Evolutionary conservation across 306 rosid genomes (phyloP), one percentile per base, ranked within the genome.

Genomic region (Herpetospermum pedunculosum): DNA sequence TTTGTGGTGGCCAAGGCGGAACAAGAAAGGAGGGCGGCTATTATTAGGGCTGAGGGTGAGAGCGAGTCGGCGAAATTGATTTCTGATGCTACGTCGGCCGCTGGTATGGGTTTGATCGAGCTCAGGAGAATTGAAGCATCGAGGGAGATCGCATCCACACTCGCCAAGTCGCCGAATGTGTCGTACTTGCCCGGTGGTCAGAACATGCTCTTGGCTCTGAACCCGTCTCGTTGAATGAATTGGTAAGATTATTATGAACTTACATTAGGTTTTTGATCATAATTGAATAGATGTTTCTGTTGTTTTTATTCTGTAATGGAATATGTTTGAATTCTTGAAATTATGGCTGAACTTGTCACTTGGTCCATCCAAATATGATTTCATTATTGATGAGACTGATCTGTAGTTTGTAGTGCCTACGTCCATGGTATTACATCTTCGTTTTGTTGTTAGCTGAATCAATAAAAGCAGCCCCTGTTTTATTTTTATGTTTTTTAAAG

Each of bases 41-140:
- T 94, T 52, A 91, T 89, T n/a, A 76, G 96, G 44, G 97, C 97
- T 0, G 96, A 94, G 76, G 97, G 98, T 5, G 97, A 94, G 84
- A 89, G 96, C 43, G 98, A 91, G 47, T 83, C 97, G 3, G 98
- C 97, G 0, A 91, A 91, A 86, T 83, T 91, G 37, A 93, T 93
- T 50, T 93, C 97, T 0, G 97, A 94, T 32, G 97, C 97, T 0
- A 94, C 96, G 0, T 63, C 91, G 0, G 4, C 86, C 0, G 85
- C 87, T 1, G 98, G 97, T 12, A 84, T 58, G 73, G 98, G 92
- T 2, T 75, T 94, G 72, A 91, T 91, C 57, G 96, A 94, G 72
- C 88, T 94, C 0, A 79, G 98, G 82, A 85, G 88, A 85, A 94
- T 94, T 19, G 98, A 94, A 80, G 98, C 98, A 0, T 84, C 96